Evolutionary conservation across 129 eudicot species (phyloP), one percentile per base, ranked within the genome.

Genomic region (Saposhnikovia divaricata): DNA sequence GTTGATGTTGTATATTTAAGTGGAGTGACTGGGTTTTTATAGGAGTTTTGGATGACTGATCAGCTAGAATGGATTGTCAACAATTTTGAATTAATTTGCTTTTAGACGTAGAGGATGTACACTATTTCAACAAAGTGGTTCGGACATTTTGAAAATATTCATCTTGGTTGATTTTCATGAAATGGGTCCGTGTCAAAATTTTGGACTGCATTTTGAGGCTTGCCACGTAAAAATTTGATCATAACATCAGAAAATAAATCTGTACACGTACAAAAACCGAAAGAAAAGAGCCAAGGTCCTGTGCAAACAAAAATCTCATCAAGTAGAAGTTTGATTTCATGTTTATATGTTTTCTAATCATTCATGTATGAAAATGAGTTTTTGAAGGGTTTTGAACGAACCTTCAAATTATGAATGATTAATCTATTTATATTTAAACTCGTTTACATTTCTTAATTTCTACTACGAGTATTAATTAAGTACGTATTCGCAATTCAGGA

Each of bases 1-100:
- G 74, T 51, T 19, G 45, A 18, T 71, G 75, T 6, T 71, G 75
- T 4, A 15, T 7, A 19, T 12, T 39, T 5, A 6, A 12, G 75
- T 39, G 5, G 46, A 71, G 48, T 71, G 45, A 12, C 1, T 71
- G 75, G 75, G 46, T 71, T 71, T 71, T 71, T 71, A 71, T 71
- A 71, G 75, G 75, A 8, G 75, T 71, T 71, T 39, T 0, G 7
- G 27, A 14, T 18, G 31, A 71, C 75, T 71, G 9, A 14, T 68
- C 3, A 7, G 73, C 42, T 13, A 13, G 9, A 68, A 28, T 14
- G 8, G 8, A 31, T 28, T 6, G 73, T 68, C 73, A 68, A 68
- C 73, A 68, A 6, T 0, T 68, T 68, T 68, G 73, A 68, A 68
- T 31, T 11, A 31, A 14, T 31, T 68, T 31, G 73, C 42, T 68